A percentile compares a stretch with the other conserved stretches of the same genome.
Evolutionary conservation across 306 rosid species (phyloP).

Genomic region (Fagus crenata): DNA sequence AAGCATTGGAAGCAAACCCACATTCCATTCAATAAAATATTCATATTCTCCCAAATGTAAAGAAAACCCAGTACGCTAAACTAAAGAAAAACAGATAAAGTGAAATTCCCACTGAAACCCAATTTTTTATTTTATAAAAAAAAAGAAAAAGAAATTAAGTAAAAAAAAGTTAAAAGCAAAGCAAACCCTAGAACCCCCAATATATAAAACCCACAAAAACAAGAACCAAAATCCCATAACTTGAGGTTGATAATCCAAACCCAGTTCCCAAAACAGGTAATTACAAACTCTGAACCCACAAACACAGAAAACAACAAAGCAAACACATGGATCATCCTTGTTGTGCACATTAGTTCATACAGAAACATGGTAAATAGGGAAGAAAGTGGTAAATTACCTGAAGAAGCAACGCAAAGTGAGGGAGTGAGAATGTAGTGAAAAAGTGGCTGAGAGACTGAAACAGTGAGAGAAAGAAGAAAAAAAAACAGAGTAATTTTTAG

Average conservation of each 20-base stretch:
- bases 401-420: conserved; percentile 9
- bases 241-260: conserved; percentile 24
- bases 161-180: conserved; percentile 20
- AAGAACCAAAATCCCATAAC: conserved; percentile 20
- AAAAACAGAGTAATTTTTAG: conserved; percentile 20
- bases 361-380: conserved; percentile 1
- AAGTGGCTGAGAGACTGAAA: conserved; percentile 7
- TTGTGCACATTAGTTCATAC: conserved; percentile 8
- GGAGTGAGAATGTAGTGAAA: neutral
- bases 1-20: conserved; percentile 16
- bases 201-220: conserved; percentile 6
- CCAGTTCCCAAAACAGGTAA: conserved; percentile 25
- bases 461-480: neutral
- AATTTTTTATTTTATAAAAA: neutral
- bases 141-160: neutral
- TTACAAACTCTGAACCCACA: conserved; percentile 1
- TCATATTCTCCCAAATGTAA: neutral
- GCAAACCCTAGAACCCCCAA: conserved; percentile 37
- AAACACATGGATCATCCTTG: neutral
- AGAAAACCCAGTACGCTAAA: neutral
- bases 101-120: neutral
- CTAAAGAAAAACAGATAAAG: neutral
- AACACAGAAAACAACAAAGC: conserved; percentile 19
- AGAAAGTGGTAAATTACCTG: conserved; percentile 29
- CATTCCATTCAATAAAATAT: conserved; percentile 20